Evolutionary conservation across 1,284 basidiomycete genomes (phyloP).

Genomic region (Nidula niveotomentosa): DNA sequence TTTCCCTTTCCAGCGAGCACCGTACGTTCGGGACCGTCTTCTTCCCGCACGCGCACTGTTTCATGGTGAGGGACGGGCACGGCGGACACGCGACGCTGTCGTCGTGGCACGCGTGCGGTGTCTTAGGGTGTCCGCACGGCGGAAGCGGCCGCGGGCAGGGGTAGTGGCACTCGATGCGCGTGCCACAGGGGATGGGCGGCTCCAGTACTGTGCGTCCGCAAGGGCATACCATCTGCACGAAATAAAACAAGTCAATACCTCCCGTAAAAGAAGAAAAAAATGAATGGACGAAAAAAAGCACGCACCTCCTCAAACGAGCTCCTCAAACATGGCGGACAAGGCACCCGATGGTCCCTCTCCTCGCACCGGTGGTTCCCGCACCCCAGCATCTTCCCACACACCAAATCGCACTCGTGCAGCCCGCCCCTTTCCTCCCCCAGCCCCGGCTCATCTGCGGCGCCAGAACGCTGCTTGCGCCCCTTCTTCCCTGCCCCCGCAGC

Average conservation of each 20-base stretch:
- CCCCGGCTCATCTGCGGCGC: slow-evolving; percentile 31
- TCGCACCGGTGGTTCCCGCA: slow-evolving; percentile 82
- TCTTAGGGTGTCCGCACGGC: slow-evolving; percentile 78
- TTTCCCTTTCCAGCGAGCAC: slow-evolving; percentile 74
- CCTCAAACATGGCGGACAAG: slow-evolving; percentile 79
- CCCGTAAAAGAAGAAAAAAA: too few relatives aligned
- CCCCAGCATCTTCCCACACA: slow-evolving; percentile 69
- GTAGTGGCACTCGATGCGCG: slow-evolving; percentile 72
- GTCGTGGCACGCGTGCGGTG: slow-evolving; percentile 79
- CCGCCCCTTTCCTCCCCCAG: slow-evolving; percentile 57
- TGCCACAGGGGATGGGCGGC: slow-evolving; percentile 70
- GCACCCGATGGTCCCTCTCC: slow-evolving; percentile 77
- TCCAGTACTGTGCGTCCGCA: slow-evolving; percentile 67
- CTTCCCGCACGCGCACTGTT: slow-evolving; percentile 88
- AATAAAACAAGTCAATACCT: not conserved
- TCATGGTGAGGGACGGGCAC: slow-evolving; percentile 77
- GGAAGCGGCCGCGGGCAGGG: slow-evolving; percentile 75
- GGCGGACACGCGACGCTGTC: slow-evolving; percentile 66
- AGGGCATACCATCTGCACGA: slow-evolving; percentile 65
- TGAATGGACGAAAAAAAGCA: slow-evolving; percentile 4
- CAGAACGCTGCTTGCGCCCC: slow-evolving; percentile 48
- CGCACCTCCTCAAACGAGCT: slow-evolving; percentile 88
- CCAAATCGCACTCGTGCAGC: slow-evolving; percentile 78
- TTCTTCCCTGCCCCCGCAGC: slow-evolving; percentile 52
- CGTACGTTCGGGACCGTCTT: slow-evolving; percentile 66